Evolutionary conservation across 495 filamentous ascomycete genomes (phyloP).

Genomic region (Penicillium salamii): DNA sequence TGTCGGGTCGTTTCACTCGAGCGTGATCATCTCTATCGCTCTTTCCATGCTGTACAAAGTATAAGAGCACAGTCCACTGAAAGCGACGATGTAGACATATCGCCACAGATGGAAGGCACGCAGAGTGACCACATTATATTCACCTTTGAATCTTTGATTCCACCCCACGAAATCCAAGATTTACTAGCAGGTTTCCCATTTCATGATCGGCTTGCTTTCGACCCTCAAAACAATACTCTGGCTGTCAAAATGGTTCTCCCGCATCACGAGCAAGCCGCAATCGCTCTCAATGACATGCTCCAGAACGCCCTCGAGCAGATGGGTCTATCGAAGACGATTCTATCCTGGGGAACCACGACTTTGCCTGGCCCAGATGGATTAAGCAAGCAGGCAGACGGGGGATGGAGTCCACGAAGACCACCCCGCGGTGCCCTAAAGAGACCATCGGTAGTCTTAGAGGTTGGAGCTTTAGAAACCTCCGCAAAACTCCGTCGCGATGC

Average conservation of each 20-base stretch:
- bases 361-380: slow-evolving; percentile 1
- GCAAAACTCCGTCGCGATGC: not conserved
- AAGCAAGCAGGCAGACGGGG: slow-evolving; percentile 5
- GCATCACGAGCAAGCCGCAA: not conserved
- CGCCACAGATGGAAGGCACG: slow-evolving; percentile 1
- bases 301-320: not conserved
- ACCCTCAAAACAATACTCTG: not conserved
- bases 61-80: not conserved
- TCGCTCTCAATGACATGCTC: not conserved
- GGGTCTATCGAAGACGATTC: not conserved
- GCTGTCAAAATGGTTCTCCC: not conserved
- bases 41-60: not conserved
- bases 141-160: not conserved
- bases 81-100: not conserved
- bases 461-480: not conserved
- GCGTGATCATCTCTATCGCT: not conserved
- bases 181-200: not conserved
- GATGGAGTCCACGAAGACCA: slow-evolving; percentile 5
- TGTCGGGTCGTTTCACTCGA: slow-evolving; percentile 5
- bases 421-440: slow-evolving; percentile 2
- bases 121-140: slow-evolving; percentile 4
- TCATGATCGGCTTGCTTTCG: not conserved
- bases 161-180: not conserved
- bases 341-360: not conserved
- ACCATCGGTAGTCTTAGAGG: slow-evolving; percentile 3